phyloP scores from a whole-genome alignment of 164 flowering plant species.

The Houttuynia cordata region DNA sequence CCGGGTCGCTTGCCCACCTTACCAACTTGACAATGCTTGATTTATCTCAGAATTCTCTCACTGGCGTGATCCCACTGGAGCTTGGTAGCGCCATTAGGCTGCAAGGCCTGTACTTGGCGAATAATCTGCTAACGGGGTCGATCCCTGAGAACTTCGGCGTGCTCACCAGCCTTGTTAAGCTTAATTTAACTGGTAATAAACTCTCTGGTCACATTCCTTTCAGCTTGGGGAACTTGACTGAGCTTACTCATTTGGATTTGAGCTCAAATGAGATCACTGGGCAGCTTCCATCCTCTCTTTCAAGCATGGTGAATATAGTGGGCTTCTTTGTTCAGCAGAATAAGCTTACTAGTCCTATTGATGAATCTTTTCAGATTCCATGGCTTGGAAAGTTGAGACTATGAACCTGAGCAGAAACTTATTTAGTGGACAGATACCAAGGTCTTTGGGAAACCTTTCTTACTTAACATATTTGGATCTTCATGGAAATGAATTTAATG shows the following conservation, averaged over 20 bases:
- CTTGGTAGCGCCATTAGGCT: constrained; percentile 33
- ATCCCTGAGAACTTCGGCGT: constrained; percentile 46
- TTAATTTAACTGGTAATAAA: constrained; percentile 52
- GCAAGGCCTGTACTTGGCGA: constrained; percentile 57
- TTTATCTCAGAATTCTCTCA: constrained; percentile 43
- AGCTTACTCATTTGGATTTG: constrained; percentile 62
- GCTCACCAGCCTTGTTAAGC: constrained; percentile 45
- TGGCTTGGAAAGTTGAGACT: constrained; percentile 41
- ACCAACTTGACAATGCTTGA: constrained; percentile 53
- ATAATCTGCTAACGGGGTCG: constrained; percentile 42
- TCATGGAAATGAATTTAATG: constrained; percentile 42
- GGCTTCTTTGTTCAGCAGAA: constrained; percentile 65
- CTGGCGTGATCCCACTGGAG: constrained; percentile 42
- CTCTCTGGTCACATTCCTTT: constrained; percentile 50
- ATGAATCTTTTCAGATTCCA: constrained; percentile 30
- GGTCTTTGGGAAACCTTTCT: constrained; percentile 44
- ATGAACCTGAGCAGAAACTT: constrained; percentile 49
- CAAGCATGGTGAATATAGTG: constrained; percentile 49
- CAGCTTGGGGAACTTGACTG: constrained; percentile 40
- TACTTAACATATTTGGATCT: constrained; percentile 55
- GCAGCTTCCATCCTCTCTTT: constrained; percentile 41
- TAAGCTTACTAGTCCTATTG: constrained; percentile 35
- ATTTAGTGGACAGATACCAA: constrained; percentile 42
- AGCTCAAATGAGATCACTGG: constrained; percentile 50
- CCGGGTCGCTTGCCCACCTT: constrained; percentile 38